These are phyloP conservation scores for Gliomastix tumulicola DNA, from an alignment of 2,329 filamentous ascomycete species.

Conservation along the genomic window DNA sequence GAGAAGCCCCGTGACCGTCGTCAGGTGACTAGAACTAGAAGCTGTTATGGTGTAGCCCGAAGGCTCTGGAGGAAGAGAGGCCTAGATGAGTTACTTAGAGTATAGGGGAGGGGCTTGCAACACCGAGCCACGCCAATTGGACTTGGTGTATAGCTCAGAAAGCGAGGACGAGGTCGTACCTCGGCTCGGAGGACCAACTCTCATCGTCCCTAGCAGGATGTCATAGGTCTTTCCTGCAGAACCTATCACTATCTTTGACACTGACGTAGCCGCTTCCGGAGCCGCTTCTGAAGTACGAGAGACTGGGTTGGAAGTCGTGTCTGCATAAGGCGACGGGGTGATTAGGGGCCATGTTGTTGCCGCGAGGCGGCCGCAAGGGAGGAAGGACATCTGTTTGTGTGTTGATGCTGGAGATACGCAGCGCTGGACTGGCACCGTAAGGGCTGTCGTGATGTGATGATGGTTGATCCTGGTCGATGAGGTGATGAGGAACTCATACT, in stretches of 20 bases:
- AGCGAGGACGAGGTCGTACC: slow-evolving; percentile 24
- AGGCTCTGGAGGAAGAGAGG: slow-evolving; percentile 32
- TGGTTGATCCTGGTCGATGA: slow-evolving; percentile 15
- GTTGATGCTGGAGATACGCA: slow-evolving; percentile 33
- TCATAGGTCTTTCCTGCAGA: slow-evolving; percentile 19
- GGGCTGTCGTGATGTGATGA: slow-evolving; percentile 20
- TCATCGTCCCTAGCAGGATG: slow-evolving; percentile 25
- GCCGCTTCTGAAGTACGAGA: slow-evolving; percentile 17
- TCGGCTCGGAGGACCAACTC: slow-evolving; percentile 31
- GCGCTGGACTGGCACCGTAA: slow-evolving; percentile 25
- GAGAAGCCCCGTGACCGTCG: slow-evolving; percentile 39
- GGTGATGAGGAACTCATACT: slow-evolving; percentile 22
- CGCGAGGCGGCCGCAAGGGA: slow-evolving; percentile 36
- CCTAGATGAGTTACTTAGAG: slow-evolving; percentile 15
- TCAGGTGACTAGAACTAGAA: slow-evolving; percentile 39
- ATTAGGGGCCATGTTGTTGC: slow-evolving; percentile 16
- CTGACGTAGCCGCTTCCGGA: slow-evolving; percentile 31
- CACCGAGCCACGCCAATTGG: slow-evolving; percentile 6
- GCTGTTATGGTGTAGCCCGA: slow-evolving; percentile 42
- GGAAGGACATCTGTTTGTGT: slow-evolving; percentile 28
- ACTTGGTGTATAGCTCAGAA: no score
- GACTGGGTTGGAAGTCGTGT: not conserved
- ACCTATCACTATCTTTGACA: slow-evolving; percentile 23
- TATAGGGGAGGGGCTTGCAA: not conserved
- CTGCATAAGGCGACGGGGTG: slow-evolving; percentile 14